A percentile compares a stretch with the other conserved stretches of the same genome.
Evolutionary conservation across 23 red algal species (phyloP).

Genomic region (Chondrus crispus): DNA sequence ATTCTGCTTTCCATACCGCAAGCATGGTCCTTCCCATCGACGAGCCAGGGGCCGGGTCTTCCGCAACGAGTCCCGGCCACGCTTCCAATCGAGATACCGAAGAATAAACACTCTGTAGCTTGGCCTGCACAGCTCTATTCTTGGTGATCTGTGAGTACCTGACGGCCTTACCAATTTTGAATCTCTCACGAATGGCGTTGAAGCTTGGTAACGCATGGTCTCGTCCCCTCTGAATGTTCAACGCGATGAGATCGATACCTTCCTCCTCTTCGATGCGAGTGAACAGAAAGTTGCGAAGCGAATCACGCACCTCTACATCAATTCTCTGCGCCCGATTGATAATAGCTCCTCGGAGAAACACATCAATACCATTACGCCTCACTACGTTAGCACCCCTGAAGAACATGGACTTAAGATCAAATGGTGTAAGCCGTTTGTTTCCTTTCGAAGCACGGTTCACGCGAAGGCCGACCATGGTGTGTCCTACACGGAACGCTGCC

Average conservation of each 20-base stretch:
- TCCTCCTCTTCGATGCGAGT: background rate
- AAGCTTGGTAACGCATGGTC: background rate
- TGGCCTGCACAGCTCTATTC: background rate
- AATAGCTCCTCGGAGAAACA: slow-evolving; percentile 31
- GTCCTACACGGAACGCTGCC: slow-evolving; percentile 64
- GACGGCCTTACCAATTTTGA: background rate
- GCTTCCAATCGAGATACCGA: background rate
- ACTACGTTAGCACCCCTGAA: slow-evolving; percentile 19
- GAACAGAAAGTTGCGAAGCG: slow-evolving; percentile 62
- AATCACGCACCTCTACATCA: slow-evolving; percentile 23
- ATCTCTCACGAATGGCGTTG: background rate
- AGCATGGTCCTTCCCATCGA: background rate
- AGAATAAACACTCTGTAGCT: slow-evolving; percentile 15
- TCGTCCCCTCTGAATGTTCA: background rate
- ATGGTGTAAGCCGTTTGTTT: background rate
- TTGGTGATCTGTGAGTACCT: slow-evolving; percentile 10
- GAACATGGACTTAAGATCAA: background rate
- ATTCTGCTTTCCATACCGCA: background rate
- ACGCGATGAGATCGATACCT: slow-evolving; percentile 10
- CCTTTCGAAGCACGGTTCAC: slow-evolving; percentile 1
- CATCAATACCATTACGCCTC: slow-evolving; percentile 11
- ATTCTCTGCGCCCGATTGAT: slow-evolving; percentile 21
- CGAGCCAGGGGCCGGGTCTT: background rate
- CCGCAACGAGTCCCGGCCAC: background rate
- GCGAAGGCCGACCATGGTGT: slow-evolving; percentile 45